phyloP scores from a whole-genome alignment of 2,329 filamentous ascomycete genomes.

The Claviceps fusiformis region DNA sequence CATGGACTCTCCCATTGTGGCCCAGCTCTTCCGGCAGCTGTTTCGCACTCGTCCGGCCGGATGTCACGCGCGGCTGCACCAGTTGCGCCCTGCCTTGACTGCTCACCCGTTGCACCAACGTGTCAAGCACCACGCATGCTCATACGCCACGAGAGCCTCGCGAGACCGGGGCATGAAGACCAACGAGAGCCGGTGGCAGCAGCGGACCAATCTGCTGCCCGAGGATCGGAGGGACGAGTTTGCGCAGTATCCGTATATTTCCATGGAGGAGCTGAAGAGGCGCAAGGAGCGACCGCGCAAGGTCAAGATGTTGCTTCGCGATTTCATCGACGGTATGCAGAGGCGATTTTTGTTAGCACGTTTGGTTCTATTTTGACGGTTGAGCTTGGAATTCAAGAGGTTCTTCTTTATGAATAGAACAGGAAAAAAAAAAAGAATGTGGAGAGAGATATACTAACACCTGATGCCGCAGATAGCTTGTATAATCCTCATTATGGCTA shows the following conservation, averaged over 20 bases:
- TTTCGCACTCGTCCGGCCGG: slow-evolving; percentile 48
- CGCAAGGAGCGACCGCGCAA: slow-evolving; percentile 64
- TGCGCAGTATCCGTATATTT: slow-evolving; percentile 69
- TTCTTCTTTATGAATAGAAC: background rate
- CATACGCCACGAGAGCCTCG: slow-evolving; percentile 18
- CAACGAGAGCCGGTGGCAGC: slow-evolving; percentile 71
- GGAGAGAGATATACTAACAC: slow-evolving; percentile 6
- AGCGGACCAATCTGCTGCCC: slow-evolving; percentile 61
- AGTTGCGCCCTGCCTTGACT: background rate
- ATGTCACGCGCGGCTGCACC: slow-evolving; percentile 15
- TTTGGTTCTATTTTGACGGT: too few relatives aligned
- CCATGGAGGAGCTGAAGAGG: slow-evolving; percentile 60
- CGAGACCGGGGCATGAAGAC: slow-evolving; percentile 27
- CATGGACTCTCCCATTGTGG: slow-evolving; percentile 75
- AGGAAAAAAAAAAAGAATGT: background rate
- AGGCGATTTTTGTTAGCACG: background rate
- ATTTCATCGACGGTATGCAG: slow-evolving; percentile 78
- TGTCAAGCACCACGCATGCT: slow-evolving; percentile 7
- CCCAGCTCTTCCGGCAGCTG: slow-evolving; percentile 71
- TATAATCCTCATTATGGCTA: slow-evolving; percentile 95
- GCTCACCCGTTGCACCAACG: slow-evolving; percentile 2
- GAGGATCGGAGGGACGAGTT: slow-evolving; percentile 71
- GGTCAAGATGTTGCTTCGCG: slow-evolving; percentile 93
- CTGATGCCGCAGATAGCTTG: slow-evolving; percentile 53
- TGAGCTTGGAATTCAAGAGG: background rate